phyloP scores from a whole-genome alignment of 805 yeast species.

The Myxozyma udenii region DNA sequence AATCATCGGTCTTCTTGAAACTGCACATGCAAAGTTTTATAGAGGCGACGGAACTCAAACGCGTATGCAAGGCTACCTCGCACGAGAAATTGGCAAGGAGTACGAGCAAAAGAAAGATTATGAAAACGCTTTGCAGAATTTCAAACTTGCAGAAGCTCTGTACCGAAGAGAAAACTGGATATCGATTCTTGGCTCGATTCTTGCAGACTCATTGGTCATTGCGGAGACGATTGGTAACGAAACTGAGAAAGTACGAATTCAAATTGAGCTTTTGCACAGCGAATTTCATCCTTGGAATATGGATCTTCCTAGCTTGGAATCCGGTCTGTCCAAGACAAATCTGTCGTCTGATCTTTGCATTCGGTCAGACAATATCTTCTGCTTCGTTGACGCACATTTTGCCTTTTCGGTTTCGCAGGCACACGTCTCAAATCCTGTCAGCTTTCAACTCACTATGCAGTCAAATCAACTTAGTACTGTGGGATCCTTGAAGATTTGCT shows the following conservation, averaged over 20 bases:
- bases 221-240: constrained; percentile 17
- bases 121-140: constrained; percentile 45
- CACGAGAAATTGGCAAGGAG: constrained; percentile 48
- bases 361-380: constrained; percentile 8
- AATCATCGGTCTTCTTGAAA: constrained; percentile 11
- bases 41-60: constrained; percentile 16
- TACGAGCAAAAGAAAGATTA: constrained; percentile 39
- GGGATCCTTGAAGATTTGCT: constrained; percentile 5
- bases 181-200: constrained; percentile 37
- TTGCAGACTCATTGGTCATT: constrained; percentile 44
- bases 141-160: constrained; percentile 41
- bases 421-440: constrained; percentile 10
- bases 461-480: constrained; percentile 13
- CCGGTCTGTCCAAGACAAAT: background rate
- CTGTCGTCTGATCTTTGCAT: background rate
- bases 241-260: constrained; percentile 13
- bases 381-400: constrained; percentile 18
- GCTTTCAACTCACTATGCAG: constrained; percentile 14
- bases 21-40: constrained; percentile 22
- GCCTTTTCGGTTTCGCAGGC: constrained; percentile 17
- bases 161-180: constrained; percentile 47
- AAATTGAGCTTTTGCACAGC: constrained; percentile 21
- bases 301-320: background rate
- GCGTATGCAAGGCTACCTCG: constrained; percentile 23
- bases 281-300: constrained; percentile 16